Conservation (phyloP, 345 rosid genomes). For the Melastoma malabathricum region DNA sequence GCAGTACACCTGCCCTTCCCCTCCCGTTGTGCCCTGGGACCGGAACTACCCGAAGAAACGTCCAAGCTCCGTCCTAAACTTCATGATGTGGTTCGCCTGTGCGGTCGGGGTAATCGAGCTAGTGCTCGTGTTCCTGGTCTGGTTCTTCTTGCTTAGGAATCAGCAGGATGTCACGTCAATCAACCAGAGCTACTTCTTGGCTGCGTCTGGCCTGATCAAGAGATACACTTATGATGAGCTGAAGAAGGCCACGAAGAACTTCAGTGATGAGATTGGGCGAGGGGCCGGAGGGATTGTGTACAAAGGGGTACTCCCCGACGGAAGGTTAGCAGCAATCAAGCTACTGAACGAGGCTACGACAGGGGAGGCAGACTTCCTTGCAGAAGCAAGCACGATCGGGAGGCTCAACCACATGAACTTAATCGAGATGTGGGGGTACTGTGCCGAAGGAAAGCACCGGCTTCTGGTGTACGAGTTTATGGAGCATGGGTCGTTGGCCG, state of each 20-base stretch:
- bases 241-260: constrained; percentile 17
- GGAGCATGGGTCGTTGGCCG: constrained; percentile 16
- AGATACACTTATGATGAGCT: constrained; percentile 18
- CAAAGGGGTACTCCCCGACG: constrained; percentile 10
- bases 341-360: constrained; percentile 12
- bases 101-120: constrained; percentile 20
- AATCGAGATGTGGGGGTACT: constrained; percentile 23
- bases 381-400: constrained; percentile 24
- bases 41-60: constrained; percentile 10
- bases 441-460: constrained; percentile 19
- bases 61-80: constrained; percentile 3
- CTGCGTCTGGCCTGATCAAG: constrained; percentile 13
- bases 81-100: constrained; percentile 16
- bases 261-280: constrained; percentile 19
- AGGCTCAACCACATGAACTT: constrained; percentile 25
- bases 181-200: constrained; percentile 5
- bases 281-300: constrained; percentile 29
- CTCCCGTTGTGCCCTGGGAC: neutral
- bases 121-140: constrained; percentile 10
- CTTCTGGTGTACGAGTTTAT: constrained; percentile 24
- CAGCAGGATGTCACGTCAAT: neutral
- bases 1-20: neutral
- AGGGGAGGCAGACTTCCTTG: constrained; percentile 20
- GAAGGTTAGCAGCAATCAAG: constrained; percentile 18
- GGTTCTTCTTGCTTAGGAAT: constrained; percentile 12